Conservation (phyloP, 1,284 basidiomycete genomes). For the Blastosporella zonata region DNA sequence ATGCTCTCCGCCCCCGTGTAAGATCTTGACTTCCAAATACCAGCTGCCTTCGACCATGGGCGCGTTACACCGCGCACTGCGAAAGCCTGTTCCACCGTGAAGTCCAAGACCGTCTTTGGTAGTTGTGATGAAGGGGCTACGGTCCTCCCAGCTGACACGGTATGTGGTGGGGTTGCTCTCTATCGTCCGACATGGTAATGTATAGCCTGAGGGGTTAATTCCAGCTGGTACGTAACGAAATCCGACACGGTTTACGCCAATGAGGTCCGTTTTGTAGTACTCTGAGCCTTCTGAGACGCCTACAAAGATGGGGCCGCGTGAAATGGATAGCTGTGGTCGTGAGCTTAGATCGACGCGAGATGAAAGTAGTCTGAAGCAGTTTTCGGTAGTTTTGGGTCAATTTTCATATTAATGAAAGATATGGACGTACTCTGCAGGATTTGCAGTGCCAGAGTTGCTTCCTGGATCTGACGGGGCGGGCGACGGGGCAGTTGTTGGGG, state of each 20-base stretch:
- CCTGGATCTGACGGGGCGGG: constrained; percentile 45
- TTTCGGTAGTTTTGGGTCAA: neutral
- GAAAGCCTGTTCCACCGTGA: constrained; percentile 85
- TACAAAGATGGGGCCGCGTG: constrained; percentile 66
- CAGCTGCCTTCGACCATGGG: constrained; percentile 88
- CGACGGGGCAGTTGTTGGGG: constrained; percentile 34
- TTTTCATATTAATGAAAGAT: neutral
- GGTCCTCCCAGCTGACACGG: constrained; percentile 86
- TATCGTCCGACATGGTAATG: constrained; percentile 71
- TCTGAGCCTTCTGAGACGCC: constrained; percentile 51
- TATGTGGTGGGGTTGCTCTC: constrained; percentile 67
- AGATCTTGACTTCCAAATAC: constrained; percentile 90
- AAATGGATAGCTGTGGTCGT: constrained; percentile 65
- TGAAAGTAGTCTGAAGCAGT: constrained; percentile 47
- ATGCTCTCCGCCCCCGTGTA: constrained; percentile 73
- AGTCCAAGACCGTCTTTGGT: constrained; percentile 79
- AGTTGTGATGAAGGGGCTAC: constrained; percentile 76
- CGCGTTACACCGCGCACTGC: constrained; percentile 87
- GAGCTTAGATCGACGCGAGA: constrained; percentile 62
- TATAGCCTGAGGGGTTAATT: constrained; percentile 57
- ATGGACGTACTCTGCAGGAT: constrained; percentile 34
- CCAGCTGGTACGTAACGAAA: constrained; percentile 84
- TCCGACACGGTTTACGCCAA: constrained; percentile 71
- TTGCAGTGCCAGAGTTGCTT: constrained; percentile 24
- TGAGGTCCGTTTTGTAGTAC: constrained; percentile 64